These are phyloP conservation scores for Fusarium sp. DNA, from an alignment of 2,329 filamentous ascomycete genomes.

Conservation along the genomic window DNA sequence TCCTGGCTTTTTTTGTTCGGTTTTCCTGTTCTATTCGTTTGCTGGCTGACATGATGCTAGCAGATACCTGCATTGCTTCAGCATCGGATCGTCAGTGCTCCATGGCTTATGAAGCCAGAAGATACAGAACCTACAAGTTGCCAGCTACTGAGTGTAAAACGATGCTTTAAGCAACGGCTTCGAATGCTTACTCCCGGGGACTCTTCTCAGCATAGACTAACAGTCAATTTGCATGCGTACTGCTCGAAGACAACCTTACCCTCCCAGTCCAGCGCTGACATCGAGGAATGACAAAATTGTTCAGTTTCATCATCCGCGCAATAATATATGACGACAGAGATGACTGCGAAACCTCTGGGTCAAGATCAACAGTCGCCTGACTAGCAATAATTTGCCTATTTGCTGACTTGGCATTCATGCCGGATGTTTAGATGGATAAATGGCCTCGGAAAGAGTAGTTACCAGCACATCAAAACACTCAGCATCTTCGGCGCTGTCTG, in stretches of 20 bases:
- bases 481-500: neutral
- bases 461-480: neutral
- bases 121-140: neutral
- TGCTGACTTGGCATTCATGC: conserved; percentile 13
- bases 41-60: neutral
- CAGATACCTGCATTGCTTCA: neutral
- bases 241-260: conserved; percentile 19
- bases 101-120: neutral
- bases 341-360: conserved; percentile 1
- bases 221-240: neutral
- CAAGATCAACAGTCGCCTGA: conserved; percentile 34
- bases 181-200: conserved; percentile 1
- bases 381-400: conserved; percentile 4
- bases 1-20: neutral
- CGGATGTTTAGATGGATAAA: conserved; percentile 2
- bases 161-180: neutral
- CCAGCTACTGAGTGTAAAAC: too few species aligned
- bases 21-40: neutral
- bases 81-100: conserved; percentile 15
- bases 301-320: conserved; percentile 1
- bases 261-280: conserved; percentile 2
- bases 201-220: neutral
- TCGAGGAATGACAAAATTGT: conserved; percentile 2
- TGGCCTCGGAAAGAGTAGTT: neutral
- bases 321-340: conserved; percentile 8